These are phyloP conservation scores for Coriolopsis trogii DNA, from an alignment of 1,284 basidiomycete species.

Conservation along the genomic window DNA sequence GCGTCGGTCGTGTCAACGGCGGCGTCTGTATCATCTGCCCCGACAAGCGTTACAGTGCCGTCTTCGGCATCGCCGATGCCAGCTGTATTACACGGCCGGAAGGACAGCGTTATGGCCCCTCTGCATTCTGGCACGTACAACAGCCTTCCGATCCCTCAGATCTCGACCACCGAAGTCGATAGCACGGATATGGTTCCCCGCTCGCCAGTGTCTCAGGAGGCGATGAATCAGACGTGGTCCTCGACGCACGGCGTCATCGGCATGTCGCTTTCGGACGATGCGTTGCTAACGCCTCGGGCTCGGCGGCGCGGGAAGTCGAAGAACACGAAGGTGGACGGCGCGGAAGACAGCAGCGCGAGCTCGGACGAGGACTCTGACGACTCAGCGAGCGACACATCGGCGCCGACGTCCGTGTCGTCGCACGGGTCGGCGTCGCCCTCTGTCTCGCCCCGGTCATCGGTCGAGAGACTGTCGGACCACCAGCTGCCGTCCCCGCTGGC, in stretches of 20 bases:
- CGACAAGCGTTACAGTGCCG: slow-evolving; percentile 30
- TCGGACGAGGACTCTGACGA: slow-evolving; percentile 41
- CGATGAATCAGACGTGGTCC: slow-evolving; percentile 10
- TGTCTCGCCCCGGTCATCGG: slow-evolving; percentile 37
- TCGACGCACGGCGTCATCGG: slow-evolving; percentile 12
- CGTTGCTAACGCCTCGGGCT: slow-evolving; percentile 29
- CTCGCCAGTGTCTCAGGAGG: not conserved
- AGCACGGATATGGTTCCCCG: slow-evolving; percentile 32
- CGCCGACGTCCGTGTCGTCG: slow-evolving; percentile 31
- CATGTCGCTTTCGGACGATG: slow-evolving; percentile 26
- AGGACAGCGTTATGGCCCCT: slow-evolving; percentile 11
- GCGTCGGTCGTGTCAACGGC: slow-evolving; percentile 30
- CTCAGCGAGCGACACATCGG: slow-evolving; percentile 35
- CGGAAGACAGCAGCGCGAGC: slow-evolving; percentile 43
- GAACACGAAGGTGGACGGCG: slow-evolving; percentile 12
- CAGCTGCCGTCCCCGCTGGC: slow-evolving; percentile 19
- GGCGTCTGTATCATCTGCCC: slow-evolving; percentile 32
- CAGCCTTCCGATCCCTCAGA: slow-evolving; percentile 51
- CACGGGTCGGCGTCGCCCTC: slow-evolving; percentile 42
- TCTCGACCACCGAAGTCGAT: slow-evolving; percentile 54
- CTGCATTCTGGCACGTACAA: slow-evolving; percentile 31
- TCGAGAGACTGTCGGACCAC: slow-evolving; percentile 25
- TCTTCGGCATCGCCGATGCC: not conserved
- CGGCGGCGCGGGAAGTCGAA: slow-evolving; percentile 26
- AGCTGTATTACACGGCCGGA: slow-evolving; percentile 1